Base-by-base conservation (phyloP, 768 basidiomycete genomes). In the Botryobasidium botryosum region DNA sequence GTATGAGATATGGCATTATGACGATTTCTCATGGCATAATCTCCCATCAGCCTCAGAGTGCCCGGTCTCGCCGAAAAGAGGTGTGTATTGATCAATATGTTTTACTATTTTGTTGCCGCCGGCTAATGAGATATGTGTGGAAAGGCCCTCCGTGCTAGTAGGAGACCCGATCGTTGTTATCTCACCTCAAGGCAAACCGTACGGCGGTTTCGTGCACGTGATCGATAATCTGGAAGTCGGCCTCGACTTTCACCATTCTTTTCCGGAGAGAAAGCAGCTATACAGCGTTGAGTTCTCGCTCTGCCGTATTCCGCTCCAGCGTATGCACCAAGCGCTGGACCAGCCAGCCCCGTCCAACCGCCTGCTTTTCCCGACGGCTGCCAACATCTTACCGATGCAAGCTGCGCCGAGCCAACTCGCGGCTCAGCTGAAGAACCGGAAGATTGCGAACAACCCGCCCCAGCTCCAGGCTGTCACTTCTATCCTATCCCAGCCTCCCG, bases 251-350 rank as follows among this genome's bases (percentile, higher is more conserved):
- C 55, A 64, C 41, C 55, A 61, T 2, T 59, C 57, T 0, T 77
- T 77, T 57, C 43, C 48, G n/a, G 47, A 54, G 23, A 61, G 59
- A 31, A 62, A 62, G 4, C 65, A 59, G 38, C 62, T 59, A 42
- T 71, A 68, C 55, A 67, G 72, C 44, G 70, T 75, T 3, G 65
- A 67, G 2, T 79, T 79, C 56, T 64, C 67, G 37, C 57, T 75
- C 40, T 74, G 74, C 49, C 68, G 74, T 10, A 55, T 70, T 18
- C 64, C 73, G 0, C 62, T 69, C 13, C 65, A 70, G 4, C 61
- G 74, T 35, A 72, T 72, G 62, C 73, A 76, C 49, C 68, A 74
- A 45, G 70, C 70, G 0, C 52, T 75, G 1, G 56, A 56, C 21
- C 64, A 66, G 20, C 51, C 58, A 1, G 64, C 62, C 50, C 52